phyloP scores from a whole-genome alignment of 148 eudicot genomes.

The Camellia sinensis region DNA sequence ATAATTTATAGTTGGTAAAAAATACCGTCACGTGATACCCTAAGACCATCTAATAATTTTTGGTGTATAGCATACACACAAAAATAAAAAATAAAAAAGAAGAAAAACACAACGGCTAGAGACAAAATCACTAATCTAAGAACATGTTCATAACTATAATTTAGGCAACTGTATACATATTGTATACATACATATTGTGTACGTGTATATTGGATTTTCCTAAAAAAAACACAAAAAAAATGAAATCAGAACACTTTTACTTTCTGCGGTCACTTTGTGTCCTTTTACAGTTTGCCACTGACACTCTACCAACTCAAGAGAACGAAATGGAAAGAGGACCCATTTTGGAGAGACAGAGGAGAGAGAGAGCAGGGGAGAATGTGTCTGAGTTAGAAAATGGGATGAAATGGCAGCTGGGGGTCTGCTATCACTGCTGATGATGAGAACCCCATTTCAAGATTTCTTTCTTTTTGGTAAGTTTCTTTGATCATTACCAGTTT shows the following conservation, averaged over 20 bases:
- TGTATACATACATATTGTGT: neutral
- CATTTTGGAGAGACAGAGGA: neutral
- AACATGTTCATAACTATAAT: neutral
- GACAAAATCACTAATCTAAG: neutral
- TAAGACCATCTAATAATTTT: too few species aligned
- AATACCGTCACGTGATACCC: too few species aligned
- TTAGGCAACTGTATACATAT: neutral
- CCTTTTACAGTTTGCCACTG: conserved; percentile 27
- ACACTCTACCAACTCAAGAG: conserved; percentile 11
- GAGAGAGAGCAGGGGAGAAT: neutral
- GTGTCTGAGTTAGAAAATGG: conserved; percentile 18
- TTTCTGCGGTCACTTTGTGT: conserved; percentile 3
- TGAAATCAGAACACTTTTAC: conserved; percentile 1
- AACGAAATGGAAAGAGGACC: neutral
- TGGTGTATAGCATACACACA: too few species aligned
- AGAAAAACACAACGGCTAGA: too few species aligned
- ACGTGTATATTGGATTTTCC: neutral
- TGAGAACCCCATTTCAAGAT: conserved; percentile 17
- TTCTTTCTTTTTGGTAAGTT: conserved; percentile 15
- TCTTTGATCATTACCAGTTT: neutral
- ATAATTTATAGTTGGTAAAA: too few species aligned
- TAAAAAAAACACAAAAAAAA: neutral
- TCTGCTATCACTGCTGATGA: conserved; percentile 31
- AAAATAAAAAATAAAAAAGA: too few species aligned
- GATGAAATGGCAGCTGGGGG: conserved; percentile 29